Evolutionary conservation across 1,139 yeast genomes (phyloP), one percentile per base, ranked within the genome.

Genomic region (Pichia kudriavzevii): DNA sequence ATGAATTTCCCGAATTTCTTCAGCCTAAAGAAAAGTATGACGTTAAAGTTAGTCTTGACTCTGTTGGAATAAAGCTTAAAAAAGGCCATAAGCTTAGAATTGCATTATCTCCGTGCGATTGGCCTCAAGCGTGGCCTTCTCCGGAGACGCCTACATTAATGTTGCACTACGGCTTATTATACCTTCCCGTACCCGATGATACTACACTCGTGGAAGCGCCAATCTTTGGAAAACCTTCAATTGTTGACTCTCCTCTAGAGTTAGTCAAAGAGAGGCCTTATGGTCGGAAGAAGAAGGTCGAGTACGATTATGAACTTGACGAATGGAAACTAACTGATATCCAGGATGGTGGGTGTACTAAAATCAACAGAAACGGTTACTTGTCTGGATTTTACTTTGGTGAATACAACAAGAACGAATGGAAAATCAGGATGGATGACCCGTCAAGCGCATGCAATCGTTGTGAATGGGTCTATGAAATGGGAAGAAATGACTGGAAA

Each of bases 121-220:
- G 69, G 68, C 68, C 68, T 10, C 64, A 61, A 35, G 52, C 55
- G 26, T 64, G 68, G 68, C 68, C 68, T 25, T 47, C 58, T 0
- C 56, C 63, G n/a, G 61, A 55, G 43, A 59, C 52, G 17, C 65
- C 63, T 33, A 56, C 50, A 3, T 44, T 54, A 38, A 59, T 51
- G 2, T 29, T 62, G 16, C 43, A 42, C 35, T 38, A 44, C 8
- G 62, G 61, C 36, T 50, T 49, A 30, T 32, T 59, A 25, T 30
- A 44, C 5, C 36, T 59, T 22, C 63, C 63, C 6, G 16, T 55
- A 22, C 35, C 56, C 6, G 42, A 54, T 32, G 22, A 35, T 8
- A 30, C 36, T 1, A 28, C 32, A 2, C 19, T 38, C 5, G 48
- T 46, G 9, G 27, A 37, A 2, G 19, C 58, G 4, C 62, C 62